Conservation (phyloP, 2,329 filamentous ascomycete genomes). For the Truncatella angustata region DNA sequence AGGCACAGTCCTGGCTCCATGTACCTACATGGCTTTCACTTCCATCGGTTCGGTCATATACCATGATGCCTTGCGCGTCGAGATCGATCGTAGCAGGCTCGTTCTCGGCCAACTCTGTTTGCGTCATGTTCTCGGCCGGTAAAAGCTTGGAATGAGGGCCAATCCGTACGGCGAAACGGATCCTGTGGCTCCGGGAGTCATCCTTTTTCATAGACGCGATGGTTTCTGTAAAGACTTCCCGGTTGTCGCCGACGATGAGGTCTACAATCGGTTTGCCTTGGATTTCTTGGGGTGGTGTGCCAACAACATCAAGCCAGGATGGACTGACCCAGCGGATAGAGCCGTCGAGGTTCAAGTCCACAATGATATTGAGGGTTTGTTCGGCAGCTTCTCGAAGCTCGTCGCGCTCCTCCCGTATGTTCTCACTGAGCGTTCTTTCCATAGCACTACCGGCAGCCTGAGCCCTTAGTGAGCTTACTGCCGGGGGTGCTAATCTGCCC, state of each 20-base stretch:
- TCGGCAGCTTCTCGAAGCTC: constrained; percentile 94
- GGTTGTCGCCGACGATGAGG: constrained; percentile 74
- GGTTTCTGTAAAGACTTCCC: constrained; percentile 75
- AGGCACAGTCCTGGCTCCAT: background rate
- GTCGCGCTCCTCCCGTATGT: constrained; percentile 90
- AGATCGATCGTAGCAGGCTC: constrained; percentile 67
- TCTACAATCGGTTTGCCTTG: constrained; percentile 77
- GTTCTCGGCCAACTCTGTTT: constrained; percentile 30
- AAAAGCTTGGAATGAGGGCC: constrained; percentile 68
- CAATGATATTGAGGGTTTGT: constrained; percentile 92
- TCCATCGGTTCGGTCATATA: constrained; percentile 85
- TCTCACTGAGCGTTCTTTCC: constrained; percentile 73
- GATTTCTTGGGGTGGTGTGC: constrained; percentile 70
- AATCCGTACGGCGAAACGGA: constrained; percentile 73
- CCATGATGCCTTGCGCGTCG: constrained; percentile 97
- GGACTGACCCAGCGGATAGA: constrained; percentile 94
- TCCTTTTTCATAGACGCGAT: constrained; percentile 89
- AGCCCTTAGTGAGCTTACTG: constrained; percentile 50
- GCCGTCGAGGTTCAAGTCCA: constrained; percentile 89
- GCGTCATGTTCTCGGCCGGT: constrained; percentile 38
- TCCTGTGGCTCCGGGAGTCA: constrained; percentile 87
- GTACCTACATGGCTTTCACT: constrained; percentile 83
- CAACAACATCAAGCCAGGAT: constrained; percentile 92
- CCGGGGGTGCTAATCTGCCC: constrained; percentile 49
- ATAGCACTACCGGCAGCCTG: constrained; percentile 47